Conservation (phyloP, 768 basidiomycete genomes). For the Hebeloma cylindrosporum region DNA sequence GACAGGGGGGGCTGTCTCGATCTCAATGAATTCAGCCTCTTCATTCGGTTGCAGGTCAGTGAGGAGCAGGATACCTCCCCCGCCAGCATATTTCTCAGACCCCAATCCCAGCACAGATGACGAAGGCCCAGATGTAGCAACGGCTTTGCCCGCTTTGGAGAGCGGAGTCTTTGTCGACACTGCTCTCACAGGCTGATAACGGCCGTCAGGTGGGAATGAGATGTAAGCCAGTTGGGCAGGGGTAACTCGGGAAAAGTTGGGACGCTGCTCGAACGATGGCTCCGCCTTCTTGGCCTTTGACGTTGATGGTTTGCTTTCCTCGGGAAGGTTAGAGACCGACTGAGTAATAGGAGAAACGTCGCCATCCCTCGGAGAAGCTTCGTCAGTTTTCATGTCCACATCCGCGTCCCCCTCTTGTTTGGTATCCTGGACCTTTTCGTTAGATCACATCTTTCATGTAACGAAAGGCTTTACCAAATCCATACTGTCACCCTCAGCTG, state of each 20-base stretch:
- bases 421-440: constrained; percentile 27
- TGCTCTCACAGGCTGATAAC: constrained; percentile 88
- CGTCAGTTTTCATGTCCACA: constrained; percentile 75
- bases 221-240: constrained; percentile 86
- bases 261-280: constrained; percentile 68
- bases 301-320: constrained; percentile 37
- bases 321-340: constrained; percentile 50
- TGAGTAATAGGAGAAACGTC: constrained; percentile 60
- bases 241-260: constrained; percentile 91
- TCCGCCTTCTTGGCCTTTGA: constrained; percentile 65
- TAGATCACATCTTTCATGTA: constrained; percentile 15
- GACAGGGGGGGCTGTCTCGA: constrained; percentile 38
- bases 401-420: constrained; percentile 56
- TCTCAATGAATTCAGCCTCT: constrained; percentile 71
- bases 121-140: constrained; percentile 27
- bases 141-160: constrained; percentile 35
- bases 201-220: constrained; percentile 72
- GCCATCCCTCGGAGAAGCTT: constrained; percentile 46
- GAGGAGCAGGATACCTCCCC: constrained; percentile 87
- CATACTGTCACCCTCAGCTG: constrained; percentile 77
- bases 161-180: constrained; percentile 52
- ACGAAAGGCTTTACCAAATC: constrained; percentile 61
- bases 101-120: constrained; percentile 32
- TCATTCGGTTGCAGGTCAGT: constrained; percentile 71
- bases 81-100: constrained; percentile 69